Percentiles rank a stretch among this genome's conserved stretches.
Evolutionary conservation across 1,284 basidiomycete species (phyloP).

Genomic region (Ustilago loliicola): DNA sequence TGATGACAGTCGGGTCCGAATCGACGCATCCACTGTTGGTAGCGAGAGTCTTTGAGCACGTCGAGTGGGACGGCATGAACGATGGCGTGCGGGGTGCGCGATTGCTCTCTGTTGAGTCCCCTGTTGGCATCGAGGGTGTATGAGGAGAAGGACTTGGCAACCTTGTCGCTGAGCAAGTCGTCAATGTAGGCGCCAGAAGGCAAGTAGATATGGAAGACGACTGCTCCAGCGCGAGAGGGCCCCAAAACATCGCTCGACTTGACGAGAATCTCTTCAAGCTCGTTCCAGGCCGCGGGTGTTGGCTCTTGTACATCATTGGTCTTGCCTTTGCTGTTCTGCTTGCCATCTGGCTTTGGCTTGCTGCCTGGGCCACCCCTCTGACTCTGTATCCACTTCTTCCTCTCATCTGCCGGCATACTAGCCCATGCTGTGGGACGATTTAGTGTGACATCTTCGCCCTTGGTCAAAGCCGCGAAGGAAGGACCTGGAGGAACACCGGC

Average conservation of each 20-base stretch:
- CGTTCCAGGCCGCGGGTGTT: constrained; percentile 72
- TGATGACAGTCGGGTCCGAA: constrained; percentile 76
- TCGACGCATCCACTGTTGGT: constrained; percentile 79
- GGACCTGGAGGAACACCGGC: constrained; percentile 79
- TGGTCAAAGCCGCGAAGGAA: constrained; percentile 71
- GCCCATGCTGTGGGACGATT: constrained; percentile 67
- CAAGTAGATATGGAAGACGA: constrained; percentile 74
- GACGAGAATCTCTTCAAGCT: constrained; percentile 45
- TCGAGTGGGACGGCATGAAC: constrained; percentile 56
- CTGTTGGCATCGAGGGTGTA: constrained; percentile 59
- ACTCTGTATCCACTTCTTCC: constrained; percentile 68
- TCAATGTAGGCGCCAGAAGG: constrained; percentile 78
- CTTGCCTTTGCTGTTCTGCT: constrained; percentile 16
- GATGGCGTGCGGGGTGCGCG: constrained; percentile 73
- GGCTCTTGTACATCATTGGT: constrained; percentile 57
- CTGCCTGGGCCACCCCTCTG: constrained; percentile 70
- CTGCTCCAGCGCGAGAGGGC: constrained; percentile 78
- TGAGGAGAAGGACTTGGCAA: constrained; percentile 73
- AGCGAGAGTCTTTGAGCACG: constrained; percentile 77
- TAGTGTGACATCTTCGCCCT: constrained; percentile 72
- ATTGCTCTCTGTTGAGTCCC: constrained; percentile 68
- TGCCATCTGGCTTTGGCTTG: constrained; percentile 71
- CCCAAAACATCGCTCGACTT: constrained; percentile 71
- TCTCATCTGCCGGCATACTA: constrained; percentile 29
- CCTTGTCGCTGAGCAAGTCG: constrained; percentile 72